Percentiles rank a stretch among this genome's conserved stretches.
These are phyloP conservation scores for Xylaria sp. DNA, from an alignment of 2,329 filamentous ascomycete genomes.

Conservation along the genomic window DNA sequence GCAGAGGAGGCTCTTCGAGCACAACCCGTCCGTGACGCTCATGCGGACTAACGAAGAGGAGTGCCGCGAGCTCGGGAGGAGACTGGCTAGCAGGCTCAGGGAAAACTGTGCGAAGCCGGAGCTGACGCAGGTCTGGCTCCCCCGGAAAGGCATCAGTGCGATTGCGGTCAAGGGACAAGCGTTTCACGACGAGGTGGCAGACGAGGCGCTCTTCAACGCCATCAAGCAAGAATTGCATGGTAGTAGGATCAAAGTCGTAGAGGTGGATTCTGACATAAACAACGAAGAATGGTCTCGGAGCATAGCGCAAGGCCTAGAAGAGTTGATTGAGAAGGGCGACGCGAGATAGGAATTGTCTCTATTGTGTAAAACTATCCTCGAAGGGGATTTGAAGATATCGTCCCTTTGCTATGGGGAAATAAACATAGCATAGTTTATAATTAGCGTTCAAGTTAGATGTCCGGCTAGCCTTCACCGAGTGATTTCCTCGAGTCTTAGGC, in stretches of 20 bases:
- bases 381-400: too few species aligned
- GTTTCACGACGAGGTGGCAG: slow-evolving; percentile 52
- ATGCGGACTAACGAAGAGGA: slow-evolving; percentile 66
- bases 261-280: slow-evolving; percentile 57
- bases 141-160: slow-evolving; percentile 62
- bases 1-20: slow-evolving; percentile 58
- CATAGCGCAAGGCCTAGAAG: slow-evolving; percentile 25
- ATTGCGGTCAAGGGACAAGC: slow-evolving; percentile 55
- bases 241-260: slow-evolving; percentile 51
- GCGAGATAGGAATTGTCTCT: neutral
- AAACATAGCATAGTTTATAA: too few species aligned
- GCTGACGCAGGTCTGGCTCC: slow-evolving; percentile 60
- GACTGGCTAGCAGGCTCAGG: slow-evolving; percentile 58
- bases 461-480: too few species aligned
- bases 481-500: too few species aligned
- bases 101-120: slow-evolving; percentile 41
- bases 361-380: too few species aligned
- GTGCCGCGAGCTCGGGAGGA: slow-evolving; percentile 54
- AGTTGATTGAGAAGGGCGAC: slow-evolving; percentile 21
- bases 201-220: slow-evolving; percentile 55
- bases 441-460: too few species aligned
- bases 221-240: slow-evolving; percentile 52
- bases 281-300: slow-evolving; percentile 39
- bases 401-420: too few species aligned
- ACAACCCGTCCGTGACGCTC: slow-evolving; percentile 68